Evolutionary conservation across 192 early-diverging fungal species (phyloP).

Genomic region (Linderina pennispora): DNA sequence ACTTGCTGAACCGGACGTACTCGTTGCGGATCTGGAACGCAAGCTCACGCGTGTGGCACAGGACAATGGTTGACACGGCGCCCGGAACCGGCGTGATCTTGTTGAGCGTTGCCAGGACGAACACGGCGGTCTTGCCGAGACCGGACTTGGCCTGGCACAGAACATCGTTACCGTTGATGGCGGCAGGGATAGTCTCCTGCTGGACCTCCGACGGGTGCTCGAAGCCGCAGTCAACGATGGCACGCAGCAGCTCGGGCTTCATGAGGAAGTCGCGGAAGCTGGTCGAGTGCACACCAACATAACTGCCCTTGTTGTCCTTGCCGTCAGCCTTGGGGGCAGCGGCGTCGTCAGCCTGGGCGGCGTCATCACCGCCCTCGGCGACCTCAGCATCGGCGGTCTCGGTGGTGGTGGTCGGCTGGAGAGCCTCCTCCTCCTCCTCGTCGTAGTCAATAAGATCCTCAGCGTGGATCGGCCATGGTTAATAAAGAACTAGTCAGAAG

Average conservation of each 20-base stretch:
- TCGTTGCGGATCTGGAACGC: conserved; percentile 99
- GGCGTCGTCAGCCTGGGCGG: conserved; percentile 28
- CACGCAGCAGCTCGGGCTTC: conserved; percentile 91
- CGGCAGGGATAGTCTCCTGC: conserved; percentile 97
- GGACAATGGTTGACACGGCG: conserved; percentile 81
- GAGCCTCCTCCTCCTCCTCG: conserved; percentile 78
- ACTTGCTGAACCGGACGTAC: conserved; percentile 94
- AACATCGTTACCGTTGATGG: conserved; percentile 94
- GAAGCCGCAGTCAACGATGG: conserved; percentile 98
- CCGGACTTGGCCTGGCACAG: conserved; percentile 98
- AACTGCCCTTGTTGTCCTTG: conserved; percentile 94
- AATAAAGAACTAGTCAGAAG: too few species aligned
- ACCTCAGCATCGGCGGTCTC: conserved; percentile 44
- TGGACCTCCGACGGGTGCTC: conserved; percentile 99
- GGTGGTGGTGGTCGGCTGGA: conserved; percentile 49
- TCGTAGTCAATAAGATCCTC: conserved; percentile 98
- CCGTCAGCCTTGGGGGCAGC: conserved; percentile 58
- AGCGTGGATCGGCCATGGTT: conserved; percentile 59
- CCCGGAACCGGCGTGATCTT: conserved; percentile 81
- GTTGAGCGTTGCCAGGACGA: conserved; percentile 91
- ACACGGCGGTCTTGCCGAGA: conserved; percentile 99
- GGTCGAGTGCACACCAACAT: conserved; percentile 97
- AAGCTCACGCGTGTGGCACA: conserved; percentile 97
- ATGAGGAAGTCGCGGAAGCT: conserved; percentile 97
- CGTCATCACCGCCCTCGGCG: conserved; percentile 26